Evolutionary conservation across 768 basidiomycete genomes (phyloP), one percentile per base, ranked within the genome.

Genomic region (Lactarius akahatsu): DNA sequence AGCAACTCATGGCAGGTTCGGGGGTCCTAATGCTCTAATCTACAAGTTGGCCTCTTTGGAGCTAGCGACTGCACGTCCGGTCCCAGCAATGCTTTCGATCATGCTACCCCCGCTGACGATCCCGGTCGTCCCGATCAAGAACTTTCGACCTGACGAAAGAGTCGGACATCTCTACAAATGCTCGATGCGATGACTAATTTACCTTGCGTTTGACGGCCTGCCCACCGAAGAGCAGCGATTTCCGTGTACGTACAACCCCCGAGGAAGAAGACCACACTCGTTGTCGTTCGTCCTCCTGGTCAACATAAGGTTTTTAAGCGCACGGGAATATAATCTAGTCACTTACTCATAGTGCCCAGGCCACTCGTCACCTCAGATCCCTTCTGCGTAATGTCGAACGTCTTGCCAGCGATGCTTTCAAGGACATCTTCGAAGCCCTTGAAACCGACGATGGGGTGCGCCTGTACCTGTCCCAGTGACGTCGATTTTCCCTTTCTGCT

Each of bases 171-270:
- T 26, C 36, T 26, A 23, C 34, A 57, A 47, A 32, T 47, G 18
- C 23, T 30, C 36, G 67, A 62, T n/a, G 55, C 57, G 23, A 36
- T 65, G 43, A 41, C 65, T 3, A 54, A 74, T 77, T 32, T 72
- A 86, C 94, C 96, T 82, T 83, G 85, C 70, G 89, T 90, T 75
- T 94, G 94, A 71, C 88, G 85, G 63, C 87, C 84, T 73, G 96
- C 89, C 94, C 94, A 97, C 74, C 97, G 83, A 70, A 99, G 75
- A 7, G 96, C 96, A 43, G 97, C 89, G 66, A 98, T 94, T 79
- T 98, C 97, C 10, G 96, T 96, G 72, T 92, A 97, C 15, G 97
- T 99, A 75, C 95, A 95, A 4, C 96, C 97, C 32, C 97, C 97
- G 38, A 98, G 78, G 85, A 98, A 98, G 78, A 98, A 97, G 11